These are phyloP conservation scores for Ophiostoma montium DNA, from an alignment of 2,329 filamentous ascomycete species.

Conservation along the genomic window DNA sequence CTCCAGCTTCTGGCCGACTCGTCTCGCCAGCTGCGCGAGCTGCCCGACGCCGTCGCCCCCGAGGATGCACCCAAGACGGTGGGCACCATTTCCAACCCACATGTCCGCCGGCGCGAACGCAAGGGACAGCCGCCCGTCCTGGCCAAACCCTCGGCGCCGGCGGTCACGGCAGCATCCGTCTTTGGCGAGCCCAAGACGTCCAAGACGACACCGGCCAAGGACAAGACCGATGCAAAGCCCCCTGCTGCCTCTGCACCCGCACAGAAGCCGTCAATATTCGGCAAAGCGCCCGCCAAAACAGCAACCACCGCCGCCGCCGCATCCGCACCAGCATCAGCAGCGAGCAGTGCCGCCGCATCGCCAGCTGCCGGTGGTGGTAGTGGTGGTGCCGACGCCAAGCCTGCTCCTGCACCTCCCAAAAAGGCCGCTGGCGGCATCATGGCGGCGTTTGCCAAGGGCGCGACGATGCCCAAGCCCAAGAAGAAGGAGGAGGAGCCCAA, in stretches of 20 bases:
- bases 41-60: constrained; percentile 44
- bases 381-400: constrained; percentile 23
- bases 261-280: constrained; percentile 7
- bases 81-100: constrained; percentile 60
- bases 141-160: background rate
- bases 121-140: constrained; percentile 16
- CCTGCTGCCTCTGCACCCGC: background rate
- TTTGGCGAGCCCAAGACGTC: constrained; percentile 11
- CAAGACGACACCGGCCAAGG: constrained; percentile 12
- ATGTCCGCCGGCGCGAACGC: constrained; percentile 41
- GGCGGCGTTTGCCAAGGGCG: constrained; percentile 60
- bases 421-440: constrained; percentile 39
- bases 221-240: background rate
- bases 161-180: constrained; percentile 11
- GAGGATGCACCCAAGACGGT: constrained; percentile 46
- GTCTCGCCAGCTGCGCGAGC: constrained; percentile 44
- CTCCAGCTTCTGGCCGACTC: constrained; percentile 58
- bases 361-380: background rate
- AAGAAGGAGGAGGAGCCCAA: constrained; percentile 12
- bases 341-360: constrained; percentile 12
- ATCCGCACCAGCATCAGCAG: constrained; percentile 16
- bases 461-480: constrained; percentile 40
- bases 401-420: constrained; percentile 20
- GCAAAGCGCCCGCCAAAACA: constrained; percentile 2
- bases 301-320: background rate